Conservation (phyloP, 1,284 basidiomycete species). For the Rhodofomes roseus region DNA sequence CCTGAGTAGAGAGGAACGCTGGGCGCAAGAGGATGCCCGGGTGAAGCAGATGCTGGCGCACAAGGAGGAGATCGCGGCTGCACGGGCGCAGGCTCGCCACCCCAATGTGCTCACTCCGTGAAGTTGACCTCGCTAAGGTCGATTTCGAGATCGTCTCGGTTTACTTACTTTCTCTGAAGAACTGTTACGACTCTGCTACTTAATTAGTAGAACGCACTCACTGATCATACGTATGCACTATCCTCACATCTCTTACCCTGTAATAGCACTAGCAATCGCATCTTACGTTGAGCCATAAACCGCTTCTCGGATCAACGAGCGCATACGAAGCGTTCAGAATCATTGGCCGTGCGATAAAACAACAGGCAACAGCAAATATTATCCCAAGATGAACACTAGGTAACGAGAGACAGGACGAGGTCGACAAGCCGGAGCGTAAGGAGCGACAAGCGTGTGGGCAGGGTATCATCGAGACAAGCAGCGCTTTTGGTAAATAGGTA, state of each 20-base stretch:
- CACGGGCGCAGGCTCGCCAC: not conserved
- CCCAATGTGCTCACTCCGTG: not conserved
- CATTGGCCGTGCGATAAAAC: not conserved
- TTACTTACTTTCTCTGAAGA: slow-evolving; percentile 31
- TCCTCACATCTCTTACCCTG: not conserved
- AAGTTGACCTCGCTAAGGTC: no score
- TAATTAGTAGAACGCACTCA: not conserved
- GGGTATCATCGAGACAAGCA: slow-evolving; percentile 6
- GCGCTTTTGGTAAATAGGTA: not conserved
- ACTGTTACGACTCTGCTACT: not conserved
- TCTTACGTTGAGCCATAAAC: no score
- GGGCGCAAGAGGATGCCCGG: not conserved
- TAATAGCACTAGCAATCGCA: slow-evolving; percentile 8
- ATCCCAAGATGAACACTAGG: not conserved
- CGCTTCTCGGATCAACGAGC: no score
- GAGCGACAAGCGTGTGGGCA: slow-evolving; percentile 2
- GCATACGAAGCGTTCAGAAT: not conserved
- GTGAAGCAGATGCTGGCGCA: not conserved
- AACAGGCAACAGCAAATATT: not conserved
- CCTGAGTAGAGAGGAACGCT: not conserved
- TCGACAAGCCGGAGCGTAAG: not conserved
- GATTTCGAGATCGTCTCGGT: slow-evolving; percentile 32
- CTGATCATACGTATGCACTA: not conserved
- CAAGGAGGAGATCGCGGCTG: not conserved
- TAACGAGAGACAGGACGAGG: slow-evolving; percentile 2